Conservation (phyloP, 2,329 filamentous ascomycete genomes). For the Mycosphaerelloides madeirae region DNA sequence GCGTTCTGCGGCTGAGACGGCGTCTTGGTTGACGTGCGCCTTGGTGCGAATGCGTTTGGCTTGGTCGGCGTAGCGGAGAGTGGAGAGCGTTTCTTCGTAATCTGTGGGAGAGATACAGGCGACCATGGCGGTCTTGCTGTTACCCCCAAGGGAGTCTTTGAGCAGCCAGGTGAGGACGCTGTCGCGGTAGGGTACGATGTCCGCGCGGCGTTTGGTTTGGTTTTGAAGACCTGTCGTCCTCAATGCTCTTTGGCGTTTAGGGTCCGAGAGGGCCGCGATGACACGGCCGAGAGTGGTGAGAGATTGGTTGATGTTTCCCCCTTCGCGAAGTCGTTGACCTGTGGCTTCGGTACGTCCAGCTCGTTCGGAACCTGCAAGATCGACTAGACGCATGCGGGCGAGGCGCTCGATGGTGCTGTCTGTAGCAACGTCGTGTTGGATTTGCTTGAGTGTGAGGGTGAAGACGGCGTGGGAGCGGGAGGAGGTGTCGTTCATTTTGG, state of each 20-base stretch:
- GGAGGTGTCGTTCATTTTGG: conserved; percentile 99
- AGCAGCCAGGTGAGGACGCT: conserved; percentile 80
- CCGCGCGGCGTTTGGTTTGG: conserved; percentile 43
- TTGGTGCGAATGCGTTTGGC: conserved; percentile 95
- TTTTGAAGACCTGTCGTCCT: conserved; percentile 46
- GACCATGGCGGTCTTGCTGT: conserved; percentile 99
- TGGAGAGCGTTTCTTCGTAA: conserved; percentile 95
- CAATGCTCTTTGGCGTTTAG: conserved; percentile 46
- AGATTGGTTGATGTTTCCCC: conserved; percentile 98
- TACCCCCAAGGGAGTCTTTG: conserved; percentile 92
- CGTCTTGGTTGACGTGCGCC: conserved; percentile 92
- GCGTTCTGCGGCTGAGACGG: conserved; percentile 83
- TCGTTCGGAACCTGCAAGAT: conserved; percentile 89
- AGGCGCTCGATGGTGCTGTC: conserved; percentile 95
- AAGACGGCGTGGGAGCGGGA: conserved; percentile 96
- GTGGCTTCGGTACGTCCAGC: conserved; percentile 95
- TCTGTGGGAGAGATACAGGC: conserved; percentile 93
- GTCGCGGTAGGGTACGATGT: conserved; percentile 85
- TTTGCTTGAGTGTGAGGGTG: conserved; percentile 96
- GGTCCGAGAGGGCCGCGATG: conserved; percentile 79
- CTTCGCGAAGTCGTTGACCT: conserved; percentile 82
- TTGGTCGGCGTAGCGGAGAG: conserved; percentile 93
- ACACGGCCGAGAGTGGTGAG: conserved; percentile 92
- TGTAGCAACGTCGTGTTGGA: conserved; percentile 94
- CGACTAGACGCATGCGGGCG: conserved; percentile 88